Base-by-base conservation (phyloP, 225 moss, liverwort and hornwort species). In the Bryum argenteum region DNA sequence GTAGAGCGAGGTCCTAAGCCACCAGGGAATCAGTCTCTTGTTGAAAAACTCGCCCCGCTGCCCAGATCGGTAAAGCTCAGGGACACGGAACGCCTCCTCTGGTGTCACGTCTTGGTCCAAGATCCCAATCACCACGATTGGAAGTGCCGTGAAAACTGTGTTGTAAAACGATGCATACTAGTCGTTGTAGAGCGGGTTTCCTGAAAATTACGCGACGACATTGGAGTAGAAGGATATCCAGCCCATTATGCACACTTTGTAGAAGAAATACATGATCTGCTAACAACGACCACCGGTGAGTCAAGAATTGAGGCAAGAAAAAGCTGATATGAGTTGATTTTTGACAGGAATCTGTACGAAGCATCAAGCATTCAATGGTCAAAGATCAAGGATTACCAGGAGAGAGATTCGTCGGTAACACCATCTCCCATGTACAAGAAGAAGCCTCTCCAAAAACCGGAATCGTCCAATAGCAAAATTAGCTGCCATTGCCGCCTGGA, bases 111-210 rank as follows among this genome's bases (percentile, higher is more conserved):
- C 96, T 77, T 96, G 96, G 48, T 96, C 93, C 33, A 84, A 65
- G 8, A 79, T 58, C 22, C 91, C 93, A 18, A 96, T 85, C 13
- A 91, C 23, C 41, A 87, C 77, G 15, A 96, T 77, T 6, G 96
- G 96, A 38, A 89, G 59, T 1, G 91, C 19, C 4, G 96, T 96
- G 33, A 96, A 96, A 26, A 96, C 65, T 1, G 93, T 91, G 40
- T 96, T 93, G 61, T 93, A 96, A 17, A 83, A 96, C 10, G 95
- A 89, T 0, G 95, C 95, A 51, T 93, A 93, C 93, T 89, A 96
- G 66, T 90, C 89, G 63, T 93, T 90, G 70, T 96, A 96, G 9
- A 96, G 73, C 20, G 96, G 91, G 57, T 91, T 88, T 15, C 96
- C 93, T 17, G 96, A 87, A 65, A 91, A 91, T 66, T 77, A 90